Base-by-base conservation (phyloP, 768 basidiomycete genomes). In the Mycena leptocephala region DNA sequence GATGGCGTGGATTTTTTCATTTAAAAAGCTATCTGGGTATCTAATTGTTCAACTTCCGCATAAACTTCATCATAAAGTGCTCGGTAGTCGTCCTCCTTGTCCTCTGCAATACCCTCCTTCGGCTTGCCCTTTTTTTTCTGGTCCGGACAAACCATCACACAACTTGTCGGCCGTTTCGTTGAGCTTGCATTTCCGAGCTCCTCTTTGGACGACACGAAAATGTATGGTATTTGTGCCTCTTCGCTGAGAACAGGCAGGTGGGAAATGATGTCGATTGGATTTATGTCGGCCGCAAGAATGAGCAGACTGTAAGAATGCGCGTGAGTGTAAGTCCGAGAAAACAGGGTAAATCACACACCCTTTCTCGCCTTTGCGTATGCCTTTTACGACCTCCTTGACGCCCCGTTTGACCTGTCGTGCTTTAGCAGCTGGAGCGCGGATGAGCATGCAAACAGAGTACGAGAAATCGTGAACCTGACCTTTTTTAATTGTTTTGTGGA, bases 301-400 rank as follows among this genome's bases (percentile, higher is more conserved):
- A 99, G 91, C 39, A 99, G 88, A 26, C 97, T 97, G 79, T 10
- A 62, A 43, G 16, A 53, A 32, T 5, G 32, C 24, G 11, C 28
- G 28, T 66, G n/a, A 61, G 64, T 53, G 26, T 30, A 59, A 70
- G 69, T 16, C 18, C 16, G 39, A 53, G 59, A 39, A 58, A 39
- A 59, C 58, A 20, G 28, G 3, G 30, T 5, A 48, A 55, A n/a
- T n/a, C 22, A 87, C 94, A 75, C 80, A 94, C 96, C 98, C 98
- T 89, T 95, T 97, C 84, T 99, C 98, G 73, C 97, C 97, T 83
- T 99, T 99, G 68, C 97, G 91, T 51, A 99, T 95, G 4, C 96
- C 96, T 85, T 99, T 99, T 55, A 98, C 97, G 39, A 99, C 96
- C 85, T 99, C 98, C 86, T 99, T 99, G 61, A 99, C 98, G 48